A percentile compares a stretch with the other conserved stretches of the same genome.
phyloP scores from a whole-genome alignment of 2,329 filamentous ascomycete genomes.

The Cladosporium sp. region DNA sequence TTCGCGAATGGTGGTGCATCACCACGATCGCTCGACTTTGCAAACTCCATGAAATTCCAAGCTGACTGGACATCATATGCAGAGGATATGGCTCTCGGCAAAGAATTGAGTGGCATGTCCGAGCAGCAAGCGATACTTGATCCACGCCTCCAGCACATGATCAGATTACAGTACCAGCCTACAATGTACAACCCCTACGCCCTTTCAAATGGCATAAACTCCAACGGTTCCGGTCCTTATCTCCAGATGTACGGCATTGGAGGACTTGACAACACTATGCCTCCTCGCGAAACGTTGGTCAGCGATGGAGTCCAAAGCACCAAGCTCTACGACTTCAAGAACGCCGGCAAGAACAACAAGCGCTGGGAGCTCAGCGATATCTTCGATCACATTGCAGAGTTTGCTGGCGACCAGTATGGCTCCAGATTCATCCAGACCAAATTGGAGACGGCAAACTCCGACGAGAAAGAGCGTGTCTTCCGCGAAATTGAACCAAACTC shows the following conservation, averaged over 20 bases:
- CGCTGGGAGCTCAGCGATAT: conserved; percentile 87
- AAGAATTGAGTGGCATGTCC: conserved; percentile 35
- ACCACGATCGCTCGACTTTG: conserved; percentile 42
- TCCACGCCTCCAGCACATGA: conserved; percentile 40
- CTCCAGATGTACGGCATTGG: conserved; percentile 41
- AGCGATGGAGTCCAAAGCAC: conserved; percentile 67
- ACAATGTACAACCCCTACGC: conserved; percentile 39
- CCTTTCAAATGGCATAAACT: conserved; percentile 40
- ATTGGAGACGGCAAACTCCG: conserved; percentile 87
- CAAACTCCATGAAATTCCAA: conserved; percentile 50
- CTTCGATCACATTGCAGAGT: conserved; percentile 84
- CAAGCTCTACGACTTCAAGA: conserved; percentile 77
- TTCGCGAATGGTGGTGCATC: conserved; percentile 46
- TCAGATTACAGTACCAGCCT: conserved; percentile 39
- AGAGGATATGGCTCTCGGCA: not conserved
- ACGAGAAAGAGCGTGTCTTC: conserved; percentile 92
- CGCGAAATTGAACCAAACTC: conserved; percentile 82
- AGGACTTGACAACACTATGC: conserved; percentile 44
- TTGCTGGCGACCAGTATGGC: conserved; percentile 92
- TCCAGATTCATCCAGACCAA: conserved; percentile 95
- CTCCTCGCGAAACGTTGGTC: conserved; percentile 59
- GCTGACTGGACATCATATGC: conserved; percentile 41
- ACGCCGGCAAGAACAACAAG: conserved; percentile 70
- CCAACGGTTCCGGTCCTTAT: conserved; percentile 40
- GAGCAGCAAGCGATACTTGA: conserved; percentile 44